Evolutionary conservation across 2,329 filamentous ascomycete genomes (phyloP), one percentile per base, ranked within the genome.

Genomic region (Aspergillus japonicus): DNA sequence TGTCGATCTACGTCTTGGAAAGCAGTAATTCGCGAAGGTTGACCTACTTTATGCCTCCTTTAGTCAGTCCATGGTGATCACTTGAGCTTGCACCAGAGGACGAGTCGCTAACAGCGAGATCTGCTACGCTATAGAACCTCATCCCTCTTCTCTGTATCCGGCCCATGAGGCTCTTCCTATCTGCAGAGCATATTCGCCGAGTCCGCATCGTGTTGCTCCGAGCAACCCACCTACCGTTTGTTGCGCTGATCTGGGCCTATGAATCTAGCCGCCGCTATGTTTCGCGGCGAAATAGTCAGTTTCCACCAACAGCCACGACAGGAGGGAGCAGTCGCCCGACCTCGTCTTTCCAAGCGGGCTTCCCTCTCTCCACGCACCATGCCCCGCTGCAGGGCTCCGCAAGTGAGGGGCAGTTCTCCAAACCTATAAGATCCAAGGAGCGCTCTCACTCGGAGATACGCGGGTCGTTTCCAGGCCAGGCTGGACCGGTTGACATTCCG

Each of bases 171-270:
- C 77, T 87, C 56, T 74, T 85, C 54, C 62, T 87, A 44, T 79
- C 84, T n/a, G 79, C 83, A 48, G 82, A 82, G 63, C 73, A 77
- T 57, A 75, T 86, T 58, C 80, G 85, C 54, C 78, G 78, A 33
- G 79, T 82, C 58, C 82, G 85, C 50, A 87, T 88, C 61, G 69
- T 85, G 47, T 71, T 87, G 50, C 80, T 87, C 60, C 85, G 84
- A 69, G 80, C 79, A 53, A 86, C 84, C 2, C 85, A 87, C 72
- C 72, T 82, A 50, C 84, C 85, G 14, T 82, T 83, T 65, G 82
- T 87, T 54, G 79, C 76, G 44, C 72, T 83, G 55, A 87, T 87
- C 57, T 82, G 82, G 77, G 72, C 75, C n/a, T 87, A 83, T 69
- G 85, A 79, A 66, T 69, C 71, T 57, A 74, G 71, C 59, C 71